Conservation (phyloP, 1,284 basidiomycete genomes). For the Rhodotorula sp. region DNA sequence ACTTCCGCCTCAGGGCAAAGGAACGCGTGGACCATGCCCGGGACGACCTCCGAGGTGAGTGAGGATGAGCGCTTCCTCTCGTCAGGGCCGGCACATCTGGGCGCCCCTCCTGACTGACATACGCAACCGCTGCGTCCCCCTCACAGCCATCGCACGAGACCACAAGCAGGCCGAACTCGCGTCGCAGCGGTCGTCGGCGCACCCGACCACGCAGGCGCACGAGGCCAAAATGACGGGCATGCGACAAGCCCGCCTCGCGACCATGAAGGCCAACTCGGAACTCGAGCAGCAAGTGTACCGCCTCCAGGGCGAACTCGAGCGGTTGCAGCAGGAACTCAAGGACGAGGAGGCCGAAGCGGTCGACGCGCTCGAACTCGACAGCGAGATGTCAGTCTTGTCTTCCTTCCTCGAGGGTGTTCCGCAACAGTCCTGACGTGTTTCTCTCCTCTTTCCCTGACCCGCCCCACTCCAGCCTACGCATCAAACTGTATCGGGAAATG, state of each 20-base stretch:
- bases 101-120: too few species aligned
- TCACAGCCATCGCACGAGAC: constrained; percentile 29
- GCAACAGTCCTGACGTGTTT: too few species aligned
- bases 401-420: background rate
- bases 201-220: constrained; percentile 24
- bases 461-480: constrained; percentile 11
- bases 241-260: constrained; percentile 17
- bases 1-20: constrained; percentile 14
- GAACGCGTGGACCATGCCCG: constrained; percentile 31
- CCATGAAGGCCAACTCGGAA: constrained; percentile 35
- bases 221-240: constrained; percentile 24
- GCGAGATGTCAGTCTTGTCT: constrained; percentile 30
- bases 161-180: constrained; percentile 23
- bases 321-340: constrained; percentile 34
- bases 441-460: too few species aligned
- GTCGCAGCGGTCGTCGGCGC: constrained; percentile 21
- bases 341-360: constrained; percentile 36
- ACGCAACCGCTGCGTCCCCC: too few species aligned
- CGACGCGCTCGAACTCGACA: constrained; percentile 25
- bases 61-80: too few species aligned
- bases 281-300: constrained; percentile 32
- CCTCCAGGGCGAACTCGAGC: constrained; percentile 30
- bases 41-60: constrained; percentile 35
- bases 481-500: constrained; percentile 37
- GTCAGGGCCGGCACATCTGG: background rate